Percentiles rank a stretch among this genome's conserved stretches.
Conservation (phyloP, 345 rosid species). For the Jatropha curcas region DNA sequence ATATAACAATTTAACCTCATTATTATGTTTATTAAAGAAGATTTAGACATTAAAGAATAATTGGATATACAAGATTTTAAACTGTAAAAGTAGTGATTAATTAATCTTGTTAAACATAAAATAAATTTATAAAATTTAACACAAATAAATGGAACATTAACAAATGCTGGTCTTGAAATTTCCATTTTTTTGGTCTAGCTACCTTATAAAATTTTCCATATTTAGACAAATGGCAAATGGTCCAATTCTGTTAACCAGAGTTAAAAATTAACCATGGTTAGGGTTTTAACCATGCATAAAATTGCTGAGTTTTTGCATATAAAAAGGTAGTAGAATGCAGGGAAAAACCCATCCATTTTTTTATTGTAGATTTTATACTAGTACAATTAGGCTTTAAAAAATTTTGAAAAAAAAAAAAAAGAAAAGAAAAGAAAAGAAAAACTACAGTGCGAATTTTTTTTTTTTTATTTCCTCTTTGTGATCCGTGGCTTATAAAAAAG, state of each 20-base stretch:
- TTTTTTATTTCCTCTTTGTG: neutral
- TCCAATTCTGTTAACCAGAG: conserved; percentile 10
- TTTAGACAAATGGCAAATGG: conserved; percentile 3
- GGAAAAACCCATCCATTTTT: conserved; percentile 7
- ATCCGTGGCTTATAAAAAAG: conserved; percentile 16
- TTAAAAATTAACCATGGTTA: conserved; percentile 28
- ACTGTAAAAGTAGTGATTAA: too few species aligned
- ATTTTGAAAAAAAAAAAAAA: neutral
- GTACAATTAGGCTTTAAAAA: neutral
- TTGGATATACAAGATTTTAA: neutral
- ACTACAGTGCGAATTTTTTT: neutral
- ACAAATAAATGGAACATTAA: neutral
- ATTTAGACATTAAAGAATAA: neutral
- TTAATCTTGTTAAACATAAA: neutral
- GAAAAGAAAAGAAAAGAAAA: neutral
- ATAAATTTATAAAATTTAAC: neutral
- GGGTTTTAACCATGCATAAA: conserved; percentile 11
- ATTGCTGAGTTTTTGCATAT: neutral
- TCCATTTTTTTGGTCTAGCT: neutral
- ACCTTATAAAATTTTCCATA: conserved; percentile 3
- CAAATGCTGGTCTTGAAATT: neutral
- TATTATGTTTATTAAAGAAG: neutral
- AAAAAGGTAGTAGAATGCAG: neutral
- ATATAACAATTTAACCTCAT: neutral
- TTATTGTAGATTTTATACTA: neutral